phyloP scores from a whole-genome alignment of 2,329 filamentous ascomycete genomes.

The Phialophora macrospora region DNA sequence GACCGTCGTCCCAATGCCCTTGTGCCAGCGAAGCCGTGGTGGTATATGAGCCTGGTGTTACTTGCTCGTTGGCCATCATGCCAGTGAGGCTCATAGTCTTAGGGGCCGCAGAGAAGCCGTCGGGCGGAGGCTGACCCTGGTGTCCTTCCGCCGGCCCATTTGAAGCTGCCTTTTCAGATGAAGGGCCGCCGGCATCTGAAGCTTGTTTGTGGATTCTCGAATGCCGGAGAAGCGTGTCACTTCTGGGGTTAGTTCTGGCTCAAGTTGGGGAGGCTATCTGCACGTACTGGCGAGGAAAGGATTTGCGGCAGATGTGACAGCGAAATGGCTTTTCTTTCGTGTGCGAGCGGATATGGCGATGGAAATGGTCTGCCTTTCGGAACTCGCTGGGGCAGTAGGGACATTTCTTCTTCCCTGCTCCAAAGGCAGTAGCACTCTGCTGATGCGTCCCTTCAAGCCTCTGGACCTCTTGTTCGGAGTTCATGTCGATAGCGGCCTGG shows the following conservation, averaged over 20 bases:
- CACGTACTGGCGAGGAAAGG: constrained; percentile 41
- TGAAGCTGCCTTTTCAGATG: constrained; percentile 1
- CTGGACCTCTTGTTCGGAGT: not conserved
- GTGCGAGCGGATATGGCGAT: constrained; percentile 42
- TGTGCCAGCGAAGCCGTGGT: not conserved
- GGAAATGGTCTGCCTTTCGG: constrained; percentile 42
- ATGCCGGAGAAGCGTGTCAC: constrained; percentile 28
- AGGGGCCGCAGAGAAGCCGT: not conserved
- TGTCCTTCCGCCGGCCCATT: not conserved
- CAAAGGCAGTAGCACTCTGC: not conserved
- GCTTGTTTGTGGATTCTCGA: constrained; percentile 22
- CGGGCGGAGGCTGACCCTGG: not conserved
- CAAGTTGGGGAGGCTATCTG: not conserved
- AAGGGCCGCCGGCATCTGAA: not conserved
- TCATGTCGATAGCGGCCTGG: not conserved
- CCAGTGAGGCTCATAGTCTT: not conserved
- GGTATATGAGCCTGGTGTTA: not conserved
- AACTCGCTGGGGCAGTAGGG: constrained; percentile 40
- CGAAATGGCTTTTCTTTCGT: constrained; percentile 44
- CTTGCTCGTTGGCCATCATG: not conserved
- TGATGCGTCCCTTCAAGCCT: not conserved
- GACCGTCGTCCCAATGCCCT: not conserved
- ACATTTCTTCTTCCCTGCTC: constrained; percentile 28
- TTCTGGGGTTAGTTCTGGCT: constrained; percentile 2
- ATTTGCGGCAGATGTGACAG: constrained; percentile 39